A percentile compares a stretch with the other conserved stretches of the same genome.
phyloP scores from a whole-genome alignment of 2,329 filamentous ascomycete genomes.

The Talaromyces sp. region DNA sequence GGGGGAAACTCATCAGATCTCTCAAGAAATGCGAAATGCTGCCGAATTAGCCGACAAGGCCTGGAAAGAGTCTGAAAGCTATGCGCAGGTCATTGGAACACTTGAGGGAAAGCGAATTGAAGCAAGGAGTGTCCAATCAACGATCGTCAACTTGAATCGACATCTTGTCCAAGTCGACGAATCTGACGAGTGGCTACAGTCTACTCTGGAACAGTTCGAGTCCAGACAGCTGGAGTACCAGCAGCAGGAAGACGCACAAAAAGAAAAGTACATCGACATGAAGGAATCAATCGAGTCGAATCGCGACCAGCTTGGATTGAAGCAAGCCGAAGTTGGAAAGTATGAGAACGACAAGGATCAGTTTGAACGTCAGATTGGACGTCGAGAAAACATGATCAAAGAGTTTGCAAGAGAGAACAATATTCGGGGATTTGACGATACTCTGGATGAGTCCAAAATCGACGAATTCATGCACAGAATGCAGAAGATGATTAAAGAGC shows the following conservation, averaged over 20 bases:
- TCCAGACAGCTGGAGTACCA: conserved; percentile 65
- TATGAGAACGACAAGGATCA: conserved; percentile 82
- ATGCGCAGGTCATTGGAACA: conserved; percentile 68
- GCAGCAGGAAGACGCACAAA: conserved; percentile 60
- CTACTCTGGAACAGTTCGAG: conserved; percentile 72
- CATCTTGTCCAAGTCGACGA: conserved; percentile 75
- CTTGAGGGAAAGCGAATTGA: conserved; percentile 74
- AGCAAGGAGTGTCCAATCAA: conserved; percentile 65
- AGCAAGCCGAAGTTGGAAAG: conserved; percentile 58
- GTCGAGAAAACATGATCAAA: conserved; percentile 69
- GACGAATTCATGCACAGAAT: conserved; percentile 74
- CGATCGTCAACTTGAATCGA: conserved; percentile 64
- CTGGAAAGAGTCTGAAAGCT: conserved; percentile 69
- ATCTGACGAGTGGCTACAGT: conserved; percentile 69
- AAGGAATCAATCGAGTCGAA: conserved; percentile 47
- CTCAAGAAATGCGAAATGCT: conserved; percentile 43
- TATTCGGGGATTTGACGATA: conserved; percentile 79
- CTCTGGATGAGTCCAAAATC: conserved; percentile 70
- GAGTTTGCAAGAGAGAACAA: conserved; percentile 71
- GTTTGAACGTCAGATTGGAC: conserved; percentile 73
- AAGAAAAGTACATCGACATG: conserved; percentile 63
- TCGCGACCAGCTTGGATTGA: conserved; percentile 40
- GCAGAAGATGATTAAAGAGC: conserved; percentile 69
- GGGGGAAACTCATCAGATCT: conserved; percentile 59
- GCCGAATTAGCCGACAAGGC: conserved; percentile 59